Evolutionary conservation across 1,284 basidiomycete species (phyloP).

Genomic region (Malassezia restricta): DNA sequence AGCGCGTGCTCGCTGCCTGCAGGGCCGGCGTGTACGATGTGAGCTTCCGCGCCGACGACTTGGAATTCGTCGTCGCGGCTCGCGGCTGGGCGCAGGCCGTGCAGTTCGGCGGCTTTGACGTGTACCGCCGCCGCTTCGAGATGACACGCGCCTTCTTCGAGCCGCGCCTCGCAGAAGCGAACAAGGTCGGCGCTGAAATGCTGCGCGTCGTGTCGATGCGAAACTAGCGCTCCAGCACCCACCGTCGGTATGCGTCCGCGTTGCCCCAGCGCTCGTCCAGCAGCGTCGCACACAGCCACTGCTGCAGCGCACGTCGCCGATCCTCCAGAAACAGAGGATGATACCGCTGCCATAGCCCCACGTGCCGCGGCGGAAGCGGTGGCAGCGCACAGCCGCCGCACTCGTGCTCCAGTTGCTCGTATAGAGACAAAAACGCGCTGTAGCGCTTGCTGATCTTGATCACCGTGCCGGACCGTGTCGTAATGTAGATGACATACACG

Average conservation of each 20-base stretch:
- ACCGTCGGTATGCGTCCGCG: constrained; percentile 18
- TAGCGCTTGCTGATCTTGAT: constrained; percentile 3
- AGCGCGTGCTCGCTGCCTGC: constrained; percentile 28
- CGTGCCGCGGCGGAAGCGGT: constrained; percentile 21
- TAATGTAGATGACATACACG: constrained; percentile 29
- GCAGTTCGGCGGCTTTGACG: constrained; percentile 77
- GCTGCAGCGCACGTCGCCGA: constrained; percentile 28
- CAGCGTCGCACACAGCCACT: constrained; percentile 28
- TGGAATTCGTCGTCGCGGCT: constrained; percentile 86
- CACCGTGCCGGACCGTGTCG: constrained; percentile 16
- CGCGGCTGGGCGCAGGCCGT: constrained; percentile 71
- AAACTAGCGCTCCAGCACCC: constrained; percentile 27
- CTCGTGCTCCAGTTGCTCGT: neutral
- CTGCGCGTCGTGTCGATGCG: constrained; percentile 55
- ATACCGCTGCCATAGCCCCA: constrained; percentile 33
- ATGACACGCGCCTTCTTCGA: constrained; percentile 72
- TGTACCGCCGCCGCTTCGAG: constrained; percentile 70
- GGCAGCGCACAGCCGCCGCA: constrained; percentile 21
- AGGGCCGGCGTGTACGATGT: constrained; percentile 62
- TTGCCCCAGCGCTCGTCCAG: constrained; percentile 30
- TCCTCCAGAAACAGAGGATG: constrained; percentile 29
- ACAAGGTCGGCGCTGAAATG: constrained; percentile 73
- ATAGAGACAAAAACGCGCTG: constrained; percentile 5
- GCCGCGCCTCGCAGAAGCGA: constrained; percentile 73
- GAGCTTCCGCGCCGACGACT: constrained; percentile 74